Evolutionary conservation across 805 yeast species (phyloP).

Genomic region (Ogataea degrootiae): DNA sequence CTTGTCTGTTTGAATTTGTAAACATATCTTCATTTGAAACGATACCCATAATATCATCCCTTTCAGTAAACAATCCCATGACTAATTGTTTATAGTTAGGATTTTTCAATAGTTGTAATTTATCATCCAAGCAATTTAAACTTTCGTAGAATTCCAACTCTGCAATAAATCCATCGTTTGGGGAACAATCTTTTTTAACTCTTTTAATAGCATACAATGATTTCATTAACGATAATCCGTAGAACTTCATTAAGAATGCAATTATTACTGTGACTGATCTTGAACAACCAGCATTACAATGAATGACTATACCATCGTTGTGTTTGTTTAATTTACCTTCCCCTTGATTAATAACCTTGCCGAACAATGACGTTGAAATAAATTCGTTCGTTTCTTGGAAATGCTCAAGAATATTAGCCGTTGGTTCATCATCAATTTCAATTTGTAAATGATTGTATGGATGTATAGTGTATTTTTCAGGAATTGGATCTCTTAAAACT

Average conservation of each 20-base stretch:
- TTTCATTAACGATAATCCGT: constrained; percentile 51
- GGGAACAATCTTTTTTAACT: constrained; percentile 55
- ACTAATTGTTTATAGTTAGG: constrained; percentile 40
- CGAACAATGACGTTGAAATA: constrained; percentile 59
- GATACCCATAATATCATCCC: constrained; percentile 15
- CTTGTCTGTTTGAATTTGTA: constrained; percentile 1
- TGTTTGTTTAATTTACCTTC: constrained; percentile 31
- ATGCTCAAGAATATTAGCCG: constrained; percentile 58
- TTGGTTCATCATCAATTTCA: constrained; percentile 67
- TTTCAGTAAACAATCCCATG: constrained; percentile 28
- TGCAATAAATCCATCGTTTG: constrained; percentile 68
- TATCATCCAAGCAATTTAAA: constrained; percentile 34
- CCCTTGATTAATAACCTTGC: constrained; percentile 26
- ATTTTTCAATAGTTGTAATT: constrained; percentile 5
- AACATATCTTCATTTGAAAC: constrained; percentile 14
- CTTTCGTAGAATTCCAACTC: constrained; percentile 65
- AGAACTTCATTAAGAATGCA: constrained; percentile 47
- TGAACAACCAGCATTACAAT: constrained; percentile 50
- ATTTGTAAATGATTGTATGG: constrained; percentile 55
- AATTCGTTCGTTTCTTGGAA: constrained; percentile 61
- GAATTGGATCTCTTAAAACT: constrained; percentile 58
- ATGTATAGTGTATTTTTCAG: constrained; percentile 40
- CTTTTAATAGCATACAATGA: constrained; percentile 75
- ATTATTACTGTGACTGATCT: constrained; percentile 42
- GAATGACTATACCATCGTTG: constrained; percentile 42